A percentile compares a stretch with the other conserved stretches of the same genome.
phyloP scores from a whole-genome alignment of 1,284 basidiomycete species.

The Chalciporus sp. region DNA sequence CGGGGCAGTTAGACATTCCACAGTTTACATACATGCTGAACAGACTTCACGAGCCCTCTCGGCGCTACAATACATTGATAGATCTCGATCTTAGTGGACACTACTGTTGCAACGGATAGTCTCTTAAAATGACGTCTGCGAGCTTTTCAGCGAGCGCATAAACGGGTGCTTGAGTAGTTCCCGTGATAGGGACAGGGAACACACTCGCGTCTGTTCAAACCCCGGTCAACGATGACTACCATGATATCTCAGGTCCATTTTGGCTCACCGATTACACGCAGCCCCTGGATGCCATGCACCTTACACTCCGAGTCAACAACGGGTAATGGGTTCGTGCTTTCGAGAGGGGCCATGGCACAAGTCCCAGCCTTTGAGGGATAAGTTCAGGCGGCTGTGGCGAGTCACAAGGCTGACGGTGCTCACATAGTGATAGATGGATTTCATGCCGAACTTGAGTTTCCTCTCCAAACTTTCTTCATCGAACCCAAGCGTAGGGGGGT shows the following conservation, averaged over 20 bases:
- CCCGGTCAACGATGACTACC: neutral
- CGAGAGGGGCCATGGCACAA: neutral
- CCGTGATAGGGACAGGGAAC: constrained; percentile 1
- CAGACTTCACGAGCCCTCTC: too few species aligned
- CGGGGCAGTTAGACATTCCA: too few species aligned
- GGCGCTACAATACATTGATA: too few species aligned
- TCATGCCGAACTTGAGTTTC: neutral
- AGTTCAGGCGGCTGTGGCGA: neutral
- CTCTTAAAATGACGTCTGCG: neutral
- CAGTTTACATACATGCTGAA: too few species aligned
- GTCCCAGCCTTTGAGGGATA: neutral
- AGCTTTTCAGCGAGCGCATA: constrained; percentile 2
- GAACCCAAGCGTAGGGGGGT: neutral
- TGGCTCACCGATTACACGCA: neutral
- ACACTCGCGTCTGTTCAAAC: neutral
- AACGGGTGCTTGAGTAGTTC: neutral
- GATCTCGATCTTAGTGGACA: too few species aligned
- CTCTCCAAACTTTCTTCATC: neutral
- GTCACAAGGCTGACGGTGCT: neutral
- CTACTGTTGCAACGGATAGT: constrained; percentile 14
- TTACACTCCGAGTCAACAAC: neutral
- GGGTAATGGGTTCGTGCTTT: neutral
- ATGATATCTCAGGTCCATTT: too few species aligned
- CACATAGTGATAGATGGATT: neutral
- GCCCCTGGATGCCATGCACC: neutral